These are phyloP conservation scores for Imleria badia DNA, from an alignment of 768 basidiomycete species.

Conservation along the genomic window DNA sequence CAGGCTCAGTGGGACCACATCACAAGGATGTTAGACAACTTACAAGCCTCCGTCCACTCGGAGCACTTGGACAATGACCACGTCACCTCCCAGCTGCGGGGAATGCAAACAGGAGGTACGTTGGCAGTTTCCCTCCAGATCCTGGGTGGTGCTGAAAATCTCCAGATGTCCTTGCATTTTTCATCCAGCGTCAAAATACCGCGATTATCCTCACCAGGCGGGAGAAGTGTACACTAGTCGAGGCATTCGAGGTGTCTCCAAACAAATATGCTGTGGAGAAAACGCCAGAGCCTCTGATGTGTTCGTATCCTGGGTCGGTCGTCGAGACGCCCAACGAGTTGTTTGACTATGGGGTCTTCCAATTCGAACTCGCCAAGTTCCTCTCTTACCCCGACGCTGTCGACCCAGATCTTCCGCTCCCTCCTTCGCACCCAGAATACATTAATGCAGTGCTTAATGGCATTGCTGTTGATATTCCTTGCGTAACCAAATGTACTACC, in stretches of 20 bases:
- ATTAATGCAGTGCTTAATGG: background rate
- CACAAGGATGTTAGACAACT: too few relatives aligned
- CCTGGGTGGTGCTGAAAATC: too few relatives aligned
- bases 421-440: background rate
- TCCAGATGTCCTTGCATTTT: too few relatives aligned
- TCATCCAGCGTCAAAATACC: too few relatives aligned
- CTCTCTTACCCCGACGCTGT: constrained; percentile 15
- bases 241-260: constrained; percentile 25
- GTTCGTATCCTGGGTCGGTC: constrained; percentile 25
- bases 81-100: too few relatives aligned
- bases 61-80: too few relatives aligned
- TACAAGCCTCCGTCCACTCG: too few relatives aligned
- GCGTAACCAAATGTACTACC: constrained; percentile 12
- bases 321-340: constrained; percentile 8
- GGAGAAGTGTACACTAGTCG: constrained; percentile 14
- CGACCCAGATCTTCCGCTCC: background rate
- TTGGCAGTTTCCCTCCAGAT: too few relatives aligned
- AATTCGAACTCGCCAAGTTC: constrained; percentile 16
- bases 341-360: constrained; percentile 12
- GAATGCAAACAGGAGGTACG: too few relatives aligned
- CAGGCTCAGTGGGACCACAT: too few relatives aligned
- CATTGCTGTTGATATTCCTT: constrained; percentile 4
- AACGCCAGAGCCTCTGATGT: constrained; percentile 30
- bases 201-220: constrained; percentile 14
- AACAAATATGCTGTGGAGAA: constrained; percentile 28